These are phyloP conservation scores for Inosperma sp. DNA, from an alignment of 768 basidiomycete species.

Conservation along the genomic window DNA sequence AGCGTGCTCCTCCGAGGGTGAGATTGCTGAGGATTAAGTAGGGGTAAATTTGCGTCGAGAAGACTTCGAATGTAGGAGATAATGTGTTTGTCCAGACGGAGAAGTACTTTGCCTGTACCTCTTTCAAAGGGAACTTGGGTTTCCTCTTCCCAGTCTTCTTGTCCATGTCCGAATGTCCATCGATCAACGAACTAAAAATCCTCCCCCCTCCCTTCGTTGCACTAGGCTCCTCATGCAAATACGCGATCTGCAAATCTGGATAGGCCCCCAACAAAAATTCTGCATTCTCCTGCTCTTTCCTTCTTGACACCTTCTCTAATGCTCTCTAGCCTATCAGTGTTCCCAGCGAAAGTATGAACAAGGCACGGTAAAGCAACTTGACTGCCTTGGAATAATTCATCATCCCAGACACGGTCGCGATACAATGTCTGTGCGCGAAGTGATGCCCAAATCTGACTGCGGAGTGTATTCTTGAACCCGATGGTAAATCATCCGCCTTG, in stretches of 20 bases:
- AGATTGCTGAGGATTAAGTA: constrained; percentile 96
- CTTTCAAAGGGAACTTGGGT: constrained; percentile 96
- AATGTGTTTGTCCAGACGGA: constrained; percentile 92
- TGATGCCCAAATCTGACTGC: constrained; percentile 98
- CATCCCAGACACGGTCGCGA: constrained; percentile 97
- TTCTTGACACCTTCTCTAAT: constrained; percentile 96
- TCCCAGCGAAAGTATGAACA: constrained; percentile 91
- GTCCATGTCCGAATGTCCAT: constrained; percentile 94
- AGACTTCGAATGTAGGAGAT: constrained; percentile 97
- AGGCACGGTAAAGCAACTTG: constrained; percentile 97
- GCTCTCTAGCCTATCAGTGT: constrained; percentile 95
- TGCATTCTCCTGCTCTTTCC: constrained; percentile 97
- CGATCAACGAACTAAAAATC: constrained; percentile 90
- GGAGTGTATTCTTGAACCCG: constrained; percentile 92
- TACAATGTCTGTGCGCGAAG: constrained; percentile 97
- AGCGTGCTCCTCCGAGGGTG: constrained; percentile 96
- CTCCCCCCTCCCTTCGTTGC: constrained; percentile 79
- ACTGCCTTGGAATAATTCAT: constrained; percentile 99
- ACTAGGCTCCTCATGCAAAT: constrained; percentile 93
- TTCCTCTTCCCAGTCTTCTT: constrained; percentile 83
- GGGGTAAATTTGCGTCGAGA: constrained; percentile 97
- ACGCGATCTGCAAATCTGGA: constrained; percentile 97
- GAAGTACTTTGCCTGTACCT: constrained; percentile 89
- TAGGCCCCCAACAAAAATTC: constrained; percentile 97
- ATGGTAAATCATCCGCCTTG: constrained; percentile 91